Base-by-base conservation (phyloP, 768 basidiomycete species). In the Melanogaster broomeanus region DNA sequence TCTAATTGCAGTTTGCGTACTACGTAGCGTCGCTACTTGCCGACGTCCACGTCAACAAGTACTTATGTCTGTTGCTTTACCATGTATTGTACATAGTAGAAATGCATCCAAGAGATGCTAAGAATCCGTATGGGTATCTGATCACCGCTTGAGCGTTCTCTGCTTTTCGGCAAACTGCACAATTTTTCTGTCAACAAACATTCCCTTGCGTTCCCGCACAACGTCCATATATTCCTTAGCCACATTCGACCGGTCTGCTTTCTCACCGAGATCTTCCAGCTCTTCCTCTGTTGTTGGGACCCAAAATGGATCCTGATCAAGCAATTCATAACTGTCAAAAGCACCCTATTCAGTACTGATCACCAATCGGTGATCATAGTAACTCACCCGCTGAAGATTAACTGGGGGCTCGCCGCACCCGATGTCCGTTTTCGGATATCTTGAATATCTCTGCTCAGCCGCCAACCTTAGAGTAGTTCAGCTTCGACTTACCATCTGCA, bases 121-220 rank as follows among this genome's bases (percentile, higher is more conserved):
- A n/a, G n/a, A n/a, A n/a, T n/a, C n/a, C n/a, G n/a, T n/a, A n/a
- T n/a, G n/a, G n/a, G n/a, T n/a, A n/a, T n/a, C 35, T n/a, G 41
- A 45, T 69, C 71, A 87, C 60, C 81, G 75, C 62, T 85, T 87
- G 59, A 86, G 68, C 24, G 97, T 98, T 67, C 96, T 80, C 72
- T 98, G 97, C 74, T 98, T 98, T 74, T 98, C 97, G 3, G 97
- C 96, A 65, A 85, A 87, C 64, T 96, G 90, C 1, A 99, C 93
- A 27, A 97, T 87, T 74, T 98, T 98, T 57, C 85, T 77, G 70
- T 98, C 93, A 7, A 97, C 89, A 68, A 95, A 96, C 83, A 98
- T 80, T 5, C 97, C 97, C 64, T 98, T 98, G 24, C 96, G 77
- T 60, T 87, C 88, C 60, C 96, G 80, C 27, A 98, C 96, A 0